Conservation (phyloP, 805 yeast species). For the Teunomyces stri region DNA sequence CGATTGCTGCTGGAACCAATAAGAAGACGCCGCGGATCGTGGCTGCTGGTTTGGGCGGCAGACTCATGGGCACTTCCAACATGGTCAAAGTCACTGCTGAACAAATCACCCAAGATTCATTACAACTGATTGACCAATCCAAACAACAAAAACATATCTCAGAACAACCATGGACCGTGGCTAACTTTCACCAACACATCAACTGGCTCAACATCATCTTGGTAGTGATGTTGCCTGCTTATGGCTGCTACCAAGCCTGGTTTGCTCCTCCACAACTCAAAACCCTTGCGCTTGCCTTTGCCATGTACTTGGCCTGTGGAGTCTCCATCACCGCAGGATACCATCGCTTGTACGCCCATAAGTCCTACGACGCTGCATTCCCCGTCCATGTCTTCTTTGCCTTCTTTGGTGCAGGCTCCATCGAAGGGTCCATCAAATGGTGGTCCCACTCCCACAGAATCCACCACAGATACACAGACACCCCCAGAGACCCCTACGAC, state of each 20-base stretch:
- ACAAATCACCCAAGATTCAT: slow-evolving; percentile 52
- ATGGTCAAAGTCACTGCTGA: slow-evolving; percentile 68
- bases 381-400: slow-evolving; percentile 67
- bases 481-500: slow-evolving; percentile 80
- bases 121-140: slow-evolving; percentile 38
- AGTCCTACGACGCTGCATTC: slow-evolving; percentile 61
- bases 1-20: slow-evolving; percentile 80
- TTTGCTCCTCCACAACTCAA: slow-evolving; percentile 49
- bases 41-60: slow-evolving; percentile 74
- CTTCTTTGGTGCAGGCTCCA: slow-evolving; percentile 76
- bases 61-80: slow-evolving; percentile 77
- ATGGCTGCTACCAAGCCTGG: slow-evolving; percentile 48
- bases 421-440: slow-evolving; percentile 86
- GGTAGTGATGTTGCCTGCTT: slow-evolving; percentile 58
- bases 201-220: slow-evolving; percentile 75
- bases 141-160: slow-evolving; percentile 58
- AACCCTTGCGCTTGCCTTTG: slow-evolving; percentile 52
- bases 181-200: slow-evolving; percentile 71
- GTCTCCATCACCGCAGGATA: slow-evolving; percentile 81
- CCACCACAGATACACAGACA: slow-evolving; percentile 85
- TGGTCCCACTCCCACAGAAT: slow-evolving; percentile 86
- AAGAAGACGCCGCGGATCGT: slow-evolving; percentile 68
- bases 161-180: slow-evolving; percentile 73
- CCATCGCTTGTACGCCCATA: slow-evolving; percentile 78
- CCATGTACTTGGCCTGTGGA: slow-evolving; percentile 61